Percentiles rank a stretch among this genome's conserved stretches.
Evolutionary conservation across 2,329 filamentous ascomycete genomes (phyloP).

Genomic region (Drechslerella stenobrocha): DNA sequence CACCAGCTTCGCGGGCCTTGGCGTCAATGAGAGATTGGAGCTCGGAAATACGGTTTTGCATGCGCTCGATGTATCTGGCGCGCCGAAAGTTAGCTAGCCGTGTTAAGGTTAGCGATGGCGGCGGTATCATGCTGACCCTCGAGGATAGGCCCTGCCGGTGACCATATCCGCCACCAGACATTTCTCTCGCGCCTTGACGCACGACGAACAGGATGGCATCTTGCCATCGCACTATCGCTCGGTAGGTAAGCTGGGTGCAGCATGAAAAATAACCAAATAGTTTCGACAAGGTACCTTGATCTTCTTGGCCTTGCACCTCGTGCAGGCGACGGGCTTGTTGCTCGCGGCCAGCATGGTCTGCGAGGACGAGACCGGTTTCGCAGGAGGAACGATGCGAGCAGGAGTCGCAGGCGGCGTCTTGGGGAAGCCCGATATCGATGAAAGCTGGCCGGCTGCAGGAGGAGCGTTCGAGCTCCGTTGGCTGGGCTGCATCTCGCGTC

Average conservation of each 20-base stretch:
- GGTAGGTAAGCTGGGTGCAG: background rate
- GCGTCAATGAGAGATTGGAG: slow-evolving; percentile 41
- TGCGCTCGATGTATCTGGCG: slow-evolving; percentile 24
- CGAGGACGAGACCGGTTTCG: slow-evolving; percentile 4
- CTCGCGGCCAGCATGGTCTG: background rate
- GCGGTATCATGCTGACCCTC: slow-evolving; percentile 17
- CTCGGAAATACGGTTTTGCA: slow-evolving; percentile 35
- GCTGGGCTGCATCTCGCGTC: slow-evolving; percentile 14
- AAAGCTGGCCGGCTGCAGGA: background rate
- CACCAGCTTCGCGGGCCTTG: slow-evolving; percentile 14
- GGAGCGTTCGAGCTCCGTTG: background rate
- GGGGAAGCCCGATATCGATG: no score
- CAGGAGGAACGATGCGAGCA: slow-evolving; percentile 4
- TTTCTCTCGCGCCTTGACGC: slow-evolving; percentile 10
- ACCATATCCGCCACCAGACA: slow-evolving; percentile 39
- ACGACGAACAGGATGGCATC: slow-evolving; percentile 34
- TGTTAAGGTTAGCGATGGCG: background rate
- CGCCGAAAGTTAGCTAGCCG: background rate
- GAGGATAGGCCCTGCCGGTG: slow-evolving; percentile 16
- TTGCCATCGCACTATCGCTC: slow-evolving; percentile 35
- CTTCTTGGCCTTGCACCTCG: slow-evolving; percentile 39
- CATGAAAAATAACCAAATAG: background rate
- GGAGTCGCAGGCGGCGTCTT: slow-evolving; percentile 38
- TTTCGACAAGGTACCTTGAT: slow-evolving; percentile 16
- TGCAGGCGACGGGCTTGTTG: slow-evolving; percentile 33